Base-by-base conservation (phyloP, 2,329 filamentous ascomycete genomes). In the Fusarium fujikuroi region DNA sequence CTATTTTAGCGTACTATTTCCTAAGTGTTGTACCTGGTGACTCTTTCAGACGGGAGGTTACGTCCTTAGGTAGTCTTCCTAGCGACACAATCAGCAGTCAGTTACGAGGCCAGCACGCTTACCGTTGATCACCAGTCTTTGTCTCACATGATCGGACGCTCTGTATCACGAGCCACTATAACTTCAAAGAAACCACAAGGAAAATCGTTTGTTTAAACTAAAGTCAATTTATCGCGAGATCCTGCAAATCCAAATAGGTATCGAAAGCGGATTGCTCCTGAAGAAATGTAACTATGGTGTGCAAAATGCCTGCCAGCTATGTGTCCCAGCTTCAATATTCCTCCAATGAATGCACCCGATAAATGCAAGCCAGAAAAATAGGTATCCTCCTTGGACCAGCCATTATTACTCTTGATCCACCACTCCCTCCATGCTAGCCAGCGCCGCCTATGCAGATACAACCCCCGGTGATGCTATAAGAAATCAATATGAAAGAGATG, bases 221-320 rank as follows among this genome's bases (percentile, higher is more conserved):
- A 64, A 47, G 46, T 42, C 56, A 47, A 57, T 71, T 54, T 61
- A 61, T 72, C 49, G 32, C 28, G 19, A 25, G 52, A 44, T 69
- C 30, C 59, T 32, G 47, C 39, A 72, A 72, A 52, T 72, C 68
- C 71, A 73, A 74, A 74, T 74, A 74, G 72, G 71, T 74, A 74
- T 74, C 72, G 60, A 72, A 74, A 74, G 64, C 68, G 72, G 72
- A 74, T 74, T 74, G 72, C 72, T 74, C 72, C 71, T 44, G 23
- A 36, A 47, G 46, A 74, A 66, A 72, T 74, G 63, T 74, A 72
- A 72, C 63, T 52, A 69, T 60, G 34, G 49, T 47, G 42, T 52
- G 39, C 43, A 34, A 44, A 52, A 52, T 63, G 28, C 67, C 66
- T 18, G 54, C 50, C 66, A 25, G 54, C 46, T 66, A 43, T 43